phyloP scores from a whole-genome alignment of 177 flowering plant species.

The Vitis hybrid region DNA sequence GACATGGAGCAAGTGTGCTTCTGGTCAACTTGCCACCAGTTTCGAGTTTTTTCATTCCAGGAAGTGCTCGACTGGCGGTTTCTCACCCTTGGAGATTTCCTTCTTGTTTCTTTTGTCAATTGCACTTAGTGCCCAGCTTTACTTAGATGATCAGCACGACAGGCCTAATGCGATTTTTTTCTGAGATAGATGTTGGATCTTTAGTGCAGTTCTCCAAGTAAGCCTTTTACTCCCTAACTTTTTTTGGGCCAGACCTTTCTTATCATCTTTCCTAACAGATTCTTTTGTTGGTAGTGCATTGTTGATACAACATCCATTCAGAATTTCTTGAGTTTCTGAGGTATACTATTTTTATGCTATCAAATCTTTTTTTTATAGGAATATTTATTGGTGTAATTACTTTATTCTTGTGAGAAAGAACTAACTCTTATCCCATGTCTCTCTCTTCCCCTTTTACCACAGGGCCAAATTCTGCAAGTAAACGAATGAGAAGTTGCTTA shows the following conservation, averaged over 20 bases:
- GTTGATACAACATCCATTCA: conserved; percentile 40
- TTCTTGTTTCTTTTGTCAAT: conserved; percentile 88
- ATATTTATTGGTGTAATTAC: background rate
- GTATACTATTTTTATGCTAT: conserved; percentile 18
- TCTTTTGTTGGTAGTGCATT: conserved; percentile 39
- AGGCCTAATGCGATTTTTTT: conserved; percentile 57
- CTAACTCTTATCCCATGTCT: background rate
- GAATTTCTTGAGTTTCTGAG: conserved; percentile 36
- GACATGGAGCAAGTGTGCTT: conserved; percentile 81
- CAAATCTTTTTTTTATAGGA: background rate
- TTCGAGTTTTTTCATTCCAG: conserved; percentile 59
- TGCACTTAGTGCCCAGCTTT: conserved; percentile 69
- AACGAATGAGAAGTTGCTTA: conserved; percentile 17
- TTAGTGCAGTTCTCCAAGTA: conserved; percentile 52
- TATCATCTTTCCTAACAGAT: background rate
- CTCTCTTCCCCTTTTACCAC: conserved; percentile 7
- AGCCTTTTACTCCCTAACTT: conserved; percentile 14
- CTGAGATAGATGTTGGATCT: conserved; percentile 63
- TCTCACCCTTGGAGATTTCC: conserved; percentile 61
- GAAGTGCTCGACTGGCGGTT: conserved; percentile 91
- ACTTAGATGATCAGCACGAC: conserved; percentile 39
- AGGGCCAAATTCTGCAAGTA: conserved; percentile 48
- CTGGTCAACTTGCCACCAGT: conserved; percentile 61
- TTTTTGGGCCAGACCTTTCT: background rate
- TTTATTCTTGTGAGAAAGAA: background rate